Percentiles rank a stretch among this genome's conserved stretches.
Conservation (phyloP, 371 early-diverging fungal species). For the Haplosporangium sp. region DNA sequence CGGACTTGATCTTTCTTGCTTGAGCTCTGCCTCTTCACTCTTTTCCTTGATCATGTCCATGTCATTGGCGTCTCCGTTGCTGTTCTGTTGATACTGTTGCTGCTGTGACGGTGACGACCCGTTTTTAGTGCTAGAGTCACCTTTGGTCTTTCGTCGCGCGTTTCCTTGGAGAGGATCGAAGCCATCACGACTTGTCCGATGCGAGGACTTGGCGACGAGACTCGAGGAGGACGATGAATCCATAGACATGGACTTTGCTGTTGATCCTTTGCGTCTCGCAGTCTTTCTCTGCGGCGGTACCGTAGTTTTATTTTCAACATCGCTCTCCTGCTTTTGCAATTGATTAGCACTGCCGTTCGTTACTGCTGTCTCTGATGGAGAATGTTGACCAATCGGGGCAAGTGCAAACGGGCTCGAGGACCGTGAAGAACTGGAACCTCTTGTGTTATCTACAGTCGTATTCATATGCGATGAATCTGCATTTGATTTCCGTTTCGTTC, state of each 20-base stretch:
- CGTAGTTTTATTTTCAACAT: constrained; percentile 13
- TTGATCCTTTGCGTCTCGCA: constrained; percentile 28
- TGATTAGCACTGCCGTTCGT: constrained; percentile 14
- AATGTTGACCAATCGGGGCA: constrained; percentile 2
- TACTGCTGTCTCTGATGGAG: constrained; percentile 9
- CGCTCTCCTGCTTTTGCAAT: constrained; percentile 26
- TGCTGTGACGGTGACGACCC: background rate
- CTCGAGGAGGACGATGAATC: constrained; percentile 18
- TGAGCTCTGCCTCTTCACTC: constrained; percentile 17
- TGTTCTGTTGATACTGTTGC: constrained; percentile 3
- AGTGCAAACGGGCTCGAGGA: constrained; percentile 20
- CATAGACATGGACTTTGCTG: constrained; percentile 20
- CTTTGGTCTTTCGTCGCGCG: constrained; percentile 18
- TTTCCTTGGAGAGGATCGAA: constrained; percentile 33
- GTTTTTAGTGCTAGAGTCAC: constrained; percentile 21
- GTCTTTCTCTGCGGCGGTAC: constrained; percentile 20
- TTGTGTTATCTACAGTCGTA: background rate
- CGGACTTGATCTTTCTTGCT: constrained; percentile 9
- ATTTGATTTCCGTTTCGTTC: constrained; percentile 43
- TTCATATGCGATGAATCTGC: background rate
- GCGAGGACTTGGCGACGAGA: constrained; percentile 35
- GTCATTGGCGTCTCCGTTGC: constrained; percentile 7
- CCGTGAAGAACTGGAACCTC: constrained; percentile 16
- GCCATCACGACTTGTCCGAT: constrained; percentile 36
- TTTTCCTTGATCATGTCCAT: constrained; percentile 10